These are phyloP conservation scores for Entoloma clypeatum DNA, from an alignment of 1,284 basidiomycete species.

Conservation along the genomic window DNA sequence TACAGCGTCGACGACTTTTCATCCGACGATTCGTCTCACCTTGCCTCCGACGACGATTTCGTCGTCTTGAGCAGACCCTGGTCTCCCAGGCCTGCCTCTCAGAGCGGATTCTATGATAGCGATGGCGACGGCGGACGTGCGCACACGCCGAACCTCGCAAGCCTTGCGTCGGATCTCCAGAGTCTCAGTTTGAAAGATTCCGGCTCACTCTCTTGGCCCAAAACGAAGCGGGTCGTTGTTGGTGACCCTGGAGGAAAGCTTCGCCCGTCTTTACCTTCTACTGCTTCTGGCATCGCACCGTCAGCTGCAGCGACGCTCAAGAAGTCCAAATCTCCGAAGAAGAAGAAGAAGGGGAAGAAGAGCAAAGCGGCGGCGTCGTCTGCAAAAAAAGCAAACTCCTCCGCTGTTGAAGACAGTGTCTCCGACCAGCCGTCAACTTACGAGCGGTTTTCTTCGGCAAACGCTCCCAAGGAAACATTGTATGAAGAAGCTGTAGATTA, in stretches of 20 bases:
- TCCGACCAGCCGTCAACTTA: slow-evolving; percentile 42
- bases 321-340: background rate
- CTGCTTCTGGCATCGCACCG: too few species aligned
- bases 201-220: too few species aligned
- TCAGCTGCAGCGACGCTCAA: background rate
- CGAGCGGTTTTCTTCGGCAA: slow-evolving; percentile 20
- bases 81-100: slow-evolving; percentile 19
- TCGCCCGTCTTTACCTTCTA: too few species aligned
- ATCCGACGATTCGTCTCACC: slow-evolving; percentile 19
- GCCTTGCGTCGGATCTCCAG: slow-evolving; percentile 10
- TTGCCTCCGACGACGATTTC: slow-evolving; percentile 40
- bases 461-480: slow-evolving; percentile 33
- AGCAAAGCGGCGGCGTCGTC: slow-evolving; percentile 10
- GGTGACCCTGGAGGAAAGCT: too few species aligned
- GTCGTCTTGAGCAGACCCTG: slow-evolving; percentile 36
- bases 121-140: slow-evolving; percentile 13
- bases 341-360: slow-evolving; percentile 13
- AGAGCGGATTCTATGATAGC: slow-evolving; percentile 18
- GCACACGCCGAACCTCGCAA: slow-evolving; percentile 8
- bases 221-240: too few species aligned
- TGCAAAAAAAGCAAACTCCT: slow-evolving; percentile 14
- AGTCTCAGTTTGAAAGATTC: slow-evolving; percentile 9
- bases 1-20: slow-evolving; percentile 40
- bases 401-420: slow-evolving; percentile 51
- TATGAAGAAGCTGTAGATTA: slow-evolving; percentile 54